phyloP scores from a whole-genome alignment of 345 rosid species.

The Arabis hirsuta region DNA sequence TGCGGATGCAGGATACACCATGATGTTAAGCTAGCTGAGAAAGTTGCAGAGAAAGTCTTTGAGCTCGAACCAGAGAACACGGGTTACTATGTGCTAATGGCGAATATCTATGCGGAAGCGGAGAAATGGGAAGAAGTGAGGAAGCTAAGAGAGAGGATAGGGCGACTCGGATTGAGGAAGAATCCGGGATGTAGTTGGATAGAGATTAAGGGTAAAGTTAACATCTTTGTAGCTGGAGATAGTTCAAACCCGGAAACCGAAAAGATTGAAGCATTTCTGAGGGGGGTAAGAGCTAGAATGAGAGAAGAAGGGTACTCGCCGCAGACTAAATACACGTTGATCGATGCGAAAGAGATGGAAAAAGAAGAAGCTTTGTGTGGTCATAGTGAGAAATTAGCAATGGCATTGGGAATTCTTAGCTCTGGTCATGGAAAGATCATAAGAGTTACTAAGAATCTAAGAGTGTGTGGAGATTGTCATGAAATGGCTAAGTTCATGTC shows the following conservation, averaged over 20 bases:
- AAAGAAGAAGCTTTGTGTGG: conserved; percentile 73
- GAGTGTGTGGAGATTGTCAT: conserved; percentile 81
- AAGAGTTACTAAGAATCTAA: conserved; percentile 66
- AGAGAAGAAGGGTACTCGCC: conserved; percentile 57
- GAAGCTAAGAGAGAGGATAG: conserved; percentile 56
- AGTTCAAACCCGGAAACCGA: conserved; percentile 59
- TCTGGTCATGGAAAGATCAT: conserved; percentile 58
- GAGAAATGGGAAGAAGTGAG: conserved; percentile 75
- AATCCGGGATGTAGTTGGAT: conserved; percentile 88
- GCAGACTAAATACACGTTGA: conserved; percentile 56
- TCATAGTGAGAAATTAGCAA: conserved; percentile 77
- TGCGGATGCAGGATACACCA: conserved; percentile 74
- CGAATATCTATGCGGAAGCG: conserved; percentile 73
- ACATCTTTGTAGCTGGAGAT: conserved; percentile 66
- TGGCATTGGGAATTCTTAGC: conserved; percentile 63
- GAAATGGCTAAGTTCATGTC: conserved; percentile 76
- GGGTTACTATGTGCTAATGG: conserved; percentile 68
- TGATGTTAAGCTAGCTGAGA: conserved; percentile 69
- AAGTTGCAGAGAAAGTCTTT: conserved; percentile 64
- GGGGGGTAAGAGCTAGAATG: conserved; percentile 57
- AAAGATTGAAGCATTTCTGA: conserved; percentile 53
- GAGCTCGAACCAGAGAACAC: conserved; percentile 72
- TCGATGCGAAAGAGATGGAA: conserved; percentile 66
- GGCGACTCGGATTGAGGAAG: conserved; percentile 54
- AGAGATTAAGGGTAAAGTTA: conserved; percentile 62